Conservation (phyloP, 2,329 filamentous ascomycete species). For the Talaromyces rugulosus region DNA sequence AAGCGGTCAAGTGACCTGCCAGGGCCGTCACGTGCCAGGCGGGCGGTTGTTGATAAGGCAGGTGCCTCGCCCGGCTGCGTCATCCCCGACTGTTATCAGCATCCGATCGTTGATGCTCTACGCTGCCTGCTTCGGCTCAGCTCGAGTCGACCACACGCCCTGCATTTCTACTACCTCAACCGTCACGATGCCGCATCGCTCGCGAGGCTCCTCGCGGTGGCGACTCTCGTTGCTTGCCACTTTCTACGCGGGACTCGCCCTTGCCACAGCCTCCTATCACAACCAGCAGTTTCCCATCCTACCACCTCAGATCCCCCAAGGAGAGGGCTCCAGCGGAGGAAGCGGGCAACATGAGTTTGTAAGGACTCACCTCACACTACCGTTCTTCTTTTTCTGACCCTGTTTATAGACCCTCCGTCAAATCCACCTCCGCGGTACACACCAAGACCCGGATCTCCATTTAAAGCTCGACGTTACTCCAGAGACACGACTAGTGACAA, state of each 20-base stretch:
- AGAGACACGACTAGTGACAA: conserved; percentile 50
- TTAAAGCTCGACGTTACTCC: conserved; percentile 67
- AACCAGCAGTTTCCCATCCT: conserved; percentile 27
- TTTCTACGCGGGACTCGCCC: conserved; percentile 9
- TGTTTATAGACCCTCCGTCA: conserved; percentile 61
- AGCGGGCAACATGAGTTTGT: conserved; percentile 34
- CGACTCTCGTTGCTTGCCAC: conserved; percentile 1
- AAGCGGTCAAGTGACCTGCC: not conserved
- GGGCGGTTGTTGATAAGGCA: conserved; percentile 4
- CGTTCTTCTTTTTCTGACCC: conserved; percentile 7
- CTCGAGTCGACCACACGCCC: conserved; percentile 4
- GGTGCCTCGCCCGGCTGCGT: conserved; percentile 6
- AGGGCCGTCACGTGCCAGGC: not conserved
- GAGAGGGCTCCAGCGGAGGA: conserved; percentile 11
- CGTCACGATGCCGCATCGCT: not conserved
- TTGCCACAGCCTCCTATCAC: conserved; percentile 15
- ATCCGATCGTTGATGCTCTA: not conserved
- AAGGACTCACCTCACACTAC: conserved; percentile 5
- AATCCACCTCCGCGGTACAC: conserved; percentile 86
- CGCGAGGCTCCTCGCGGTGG: not conserved
- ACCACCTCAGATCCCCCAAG: conserved; percentile 30
- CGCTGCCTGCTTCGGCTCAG: conserved; percentile 6
- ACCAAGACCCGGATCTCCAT: conserved; percentile 73
- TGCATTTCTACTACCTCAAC: not conserved
- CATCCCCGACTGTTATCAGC: conserved; percentile 1